phyloP scores from a whole-genome alignment of 129 eudicot genomes.

The Logfia minima region DNA sequence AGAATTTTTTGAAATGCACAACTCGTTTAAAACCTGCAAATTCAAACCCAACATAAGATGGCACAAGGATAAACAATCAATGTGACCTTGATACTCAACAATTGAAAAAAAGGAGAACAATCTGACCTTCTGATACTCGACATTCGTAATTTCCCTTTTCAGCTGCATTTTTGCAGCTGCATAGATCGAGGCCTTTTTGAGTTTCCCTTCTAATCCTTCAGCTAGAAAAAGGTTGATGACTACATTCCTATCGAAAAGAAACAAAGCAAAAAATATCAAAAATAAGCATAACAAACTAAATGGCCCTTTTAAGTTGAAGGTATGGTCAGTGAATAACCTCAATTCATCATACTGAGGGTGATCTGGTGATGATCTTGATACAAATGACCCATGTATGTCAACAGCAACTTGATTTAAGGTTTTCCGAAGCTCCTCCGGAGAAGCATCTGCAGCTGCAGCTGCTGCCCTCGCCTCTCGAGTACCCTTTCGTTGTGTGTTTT shows the following conservation, averaged over 20 bases:
- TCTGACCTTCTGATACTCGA: constrained; percentile 68
- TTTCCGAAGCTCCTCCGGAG: constrained; percentile 56
- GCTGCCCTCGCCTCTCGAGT: constrained; percentile 53
- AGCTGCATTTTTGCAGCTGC: constrained; percentile 74
- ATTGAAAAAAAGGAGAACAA: background rate
- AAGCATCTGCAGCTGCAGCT: constrained; percentile 59
- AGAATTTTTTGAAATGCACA: constrained; percentile 51
- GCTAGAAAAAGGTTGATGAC: constrained; percentile 75
- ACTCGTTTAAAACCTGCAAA: constrained; percentile 61
- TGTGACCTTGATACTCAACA: background rate
- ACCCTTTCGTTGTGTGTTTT: constrained; percentile 37
- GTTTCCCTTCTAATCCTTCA: constrained; percentile 68
- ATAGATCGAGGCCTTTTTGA: constrained; percentile 62
- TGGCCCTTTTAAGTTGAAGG: background rate
- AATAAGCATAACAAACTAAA: constrained; percentile 7
- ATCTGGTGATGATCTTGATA: constrained; percentile 66
- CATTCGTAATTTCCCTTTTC: constrained; percentile 41
- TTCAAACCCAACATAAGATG: constrained; percentile 1
- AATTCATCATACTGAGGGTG: constrained; percentile 59
- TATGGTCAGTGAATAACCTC: constrained; percentile 45
- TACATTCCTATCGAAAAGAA: constrained; percentile 48
- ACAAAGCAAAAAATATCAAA: background rate
- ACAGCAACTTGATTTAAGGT: constrained; percentile 59
- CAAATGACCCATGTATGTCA: constrained; percentile 67
- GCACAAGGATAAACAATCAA: constrained; percentile 4